A percentile compares a stretch with the other conserved stretches of the same genome.
Evolutionary conservation across 176 grass and related monocot genomes (phyloP).

Genomic region (Pontederia paniculata): DNA sequence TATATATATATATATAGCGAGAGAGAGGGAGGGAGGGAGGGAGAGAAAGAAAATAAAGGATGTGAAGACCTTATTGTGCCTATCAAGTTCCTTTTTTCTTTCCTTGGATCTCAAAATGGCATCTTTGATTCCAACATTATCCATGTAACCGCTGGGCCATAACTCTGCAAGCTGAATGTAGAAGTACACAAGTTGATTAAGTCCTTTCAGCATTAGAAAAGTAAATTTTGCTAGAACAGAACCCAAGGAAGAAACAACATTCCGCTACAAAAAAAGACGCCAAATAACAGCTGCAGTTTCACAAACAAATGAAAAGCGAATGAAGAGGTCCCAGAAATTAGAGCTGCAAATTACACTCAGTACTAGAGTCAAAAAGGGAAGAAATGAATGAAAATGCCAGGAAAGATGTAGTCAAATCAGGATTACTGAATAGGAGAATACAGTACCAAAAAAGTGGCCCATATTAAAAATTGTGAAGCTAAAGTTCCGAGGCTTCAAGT

Average conservation of each 20-base stretch:
- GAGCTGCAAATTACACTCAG: too few species aligned
- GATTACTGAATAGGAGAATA: too few species aligned
- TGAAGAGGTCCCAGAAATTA: too few species aligned
- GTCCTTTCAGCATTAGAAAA: background rate
- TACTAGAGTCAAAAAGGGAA: too few species aligned
- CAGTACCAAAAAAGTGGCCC: too few species aligned
- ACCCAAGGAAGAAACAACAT: background rate
- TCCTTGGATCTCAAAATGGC: conserved; percentile 86
- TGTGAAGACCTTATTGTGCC: conserved; percentile 68
- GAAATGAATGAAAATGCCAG: too few species aligned
- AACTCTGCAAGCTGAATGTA: conserved; percentile 68
- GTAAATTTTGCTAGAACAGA: background rate
- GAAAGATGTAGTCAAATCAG: too few species aligned
- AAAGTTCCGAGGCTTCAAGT: background rate
- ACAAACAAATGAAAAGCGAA: too few species aligned
- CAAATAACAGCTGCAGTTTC: too few species aligned
- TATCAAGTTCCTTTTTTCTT: conserved; percentile 42
- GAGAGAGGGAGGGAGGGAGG: too few species aligned
- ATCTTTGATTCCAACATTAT: conserved; percentile 96
- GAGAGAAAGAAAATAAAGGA: conserved; percentile 13
- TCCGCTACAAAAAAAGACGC: background rate
- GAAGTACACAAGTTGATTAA: background rate
- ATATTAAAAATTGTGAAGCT: too few species aligned
- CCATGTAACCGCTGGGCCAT: conserved; percentile 94
- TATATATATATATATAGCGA: too few species aligned